Percentiles rank a stretch among this genome's conserved stretches.
phyloP scores from a whole-genome alignment of 164 flowering plant genomes.

The Nelumbo lutea region DNA sequence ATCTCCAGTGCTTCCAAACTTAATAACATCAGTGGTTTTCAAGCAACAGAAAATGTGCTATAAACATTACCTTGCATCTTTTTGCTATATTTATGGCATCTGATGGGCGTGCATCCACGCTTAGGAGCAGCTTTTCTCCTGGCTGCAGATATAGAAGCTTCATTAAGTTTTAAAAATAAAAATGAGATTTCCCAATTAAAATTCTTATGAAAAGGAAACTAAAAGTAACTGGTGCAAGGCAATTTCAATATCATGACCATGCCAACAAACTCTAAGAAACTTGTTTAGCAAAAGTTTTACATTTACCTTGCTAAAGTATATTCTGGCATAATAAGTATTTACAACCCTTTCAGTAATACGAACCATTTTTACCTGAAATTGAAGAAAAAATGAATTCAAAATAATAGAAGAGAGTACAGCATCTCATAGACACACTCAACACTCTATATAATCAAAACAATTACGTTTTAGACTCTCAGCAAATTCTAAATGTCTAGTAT shows the following conservation, averaged over 20 bases:
- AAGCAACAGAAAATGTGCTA: background rate
- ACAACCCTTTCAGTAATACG: slow-evolving; percentile 66
- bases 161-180: background rate
- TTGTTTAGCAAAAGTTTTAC: background rate
- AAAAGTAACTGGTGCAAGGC: background rate
- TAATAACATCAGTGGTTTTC: background rate
- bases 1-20: background rate
- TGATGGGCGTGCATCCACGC: slow-evolving; percentile 82
- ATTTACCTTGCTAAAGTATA: slow-evolving; percentile 60
- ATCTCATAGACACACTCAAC: no score
- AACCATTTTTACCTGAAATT: slow-evolving; percentile 63
- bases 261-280: background rate
- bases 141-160: slow-evolving; percentile 39
- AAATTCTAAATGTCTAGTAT: background rate
- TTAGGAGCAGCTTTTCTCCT: slow-evolving; percentile 44
- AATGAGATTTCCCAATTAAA: no score
- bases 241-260: background rate
- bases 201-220: no score
- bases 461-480: background rate
- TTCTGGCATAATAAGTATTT: slow-evolving; percentile 59
- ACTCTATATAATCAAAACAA: background rate
- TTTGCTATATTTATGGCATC: slow-evolving; percentile 85
- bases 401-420: no score
- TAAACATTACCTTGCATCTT: slow-evolving; percentile 56
- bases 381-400: no score